Conservation (phyloP, 805 yeast species). For the Starmerella scarabaei region DNA sequence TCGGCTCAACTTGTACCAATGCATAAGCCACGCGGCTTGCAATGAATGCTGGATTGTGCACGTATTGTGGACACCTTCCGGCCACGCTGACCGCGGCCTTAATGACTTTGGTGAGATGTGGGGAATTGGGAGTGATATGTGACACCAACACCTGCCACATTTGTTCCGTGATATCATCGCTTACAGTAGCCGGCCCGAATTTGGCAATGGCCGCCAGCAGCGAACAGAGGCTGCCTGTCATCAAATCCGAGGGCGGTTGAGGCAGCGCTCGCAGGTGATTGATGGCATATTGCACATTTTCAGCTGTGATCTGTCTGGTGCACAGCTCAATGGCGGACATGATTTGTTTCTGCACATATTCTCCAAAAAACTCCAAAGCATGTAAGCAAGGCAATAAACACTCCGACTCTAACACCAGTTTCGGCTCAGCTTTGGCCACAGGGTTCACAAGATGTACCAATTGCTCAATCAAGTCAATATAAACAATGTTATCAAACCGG, state of each 20-base stretch:
- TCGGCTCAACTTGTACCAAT: constrained; percentile 5
- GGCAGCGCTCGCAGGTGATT: constrained; percentile 15
- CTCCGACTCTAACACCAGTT: constrained; percentile 35
- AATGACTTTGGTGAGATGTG: constrained; percentile 12
- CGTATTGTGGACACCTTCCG: constrained; percentile 8
- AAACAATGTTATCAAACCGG: constrained; percentile 60
- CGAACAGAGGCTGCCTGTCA: constrained; percentile 13
- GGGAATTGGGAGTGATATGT: constrained; percentile 10
- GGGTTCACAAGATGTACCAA: constrained; percentile 37
- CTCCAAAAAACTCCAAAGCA: constrained; percentile 76
- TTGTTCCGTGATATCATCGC: constrained; percentile 5
- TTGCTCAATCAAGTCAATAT: constrained; percentile 86
- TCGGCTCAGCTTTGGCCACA: constrained; percentile 27
- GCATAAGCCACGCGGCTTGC: constrained; percentile 12
- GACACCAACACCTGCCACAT: constrained; percentile 10
- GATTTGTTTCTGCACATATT: constrained; percentile 78
- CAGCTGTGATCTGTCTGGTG: constrained; percentile 36
- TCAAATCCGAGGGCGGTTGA: constrained; percentile 11
- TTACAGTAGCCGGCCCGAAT: constrained; percentile 1
- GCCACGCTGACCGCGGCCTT: constrained; percentile 14
- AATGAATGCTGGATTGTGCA: constrained; percentile 2
- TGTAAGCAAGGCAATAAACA: constrained; percentile 54
- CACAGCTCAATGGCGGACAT: constrained; percentile 59
- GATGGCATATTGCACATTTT: constrained; percentile 30
- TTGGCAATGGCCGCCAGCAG: constrained; percentile 16